These are phyloP conservation scores for Pseudocercospora fuligena DNA, from an alignment of 2,329 filamentous ascomycete species.

Conservation along the genomic window DNA sequence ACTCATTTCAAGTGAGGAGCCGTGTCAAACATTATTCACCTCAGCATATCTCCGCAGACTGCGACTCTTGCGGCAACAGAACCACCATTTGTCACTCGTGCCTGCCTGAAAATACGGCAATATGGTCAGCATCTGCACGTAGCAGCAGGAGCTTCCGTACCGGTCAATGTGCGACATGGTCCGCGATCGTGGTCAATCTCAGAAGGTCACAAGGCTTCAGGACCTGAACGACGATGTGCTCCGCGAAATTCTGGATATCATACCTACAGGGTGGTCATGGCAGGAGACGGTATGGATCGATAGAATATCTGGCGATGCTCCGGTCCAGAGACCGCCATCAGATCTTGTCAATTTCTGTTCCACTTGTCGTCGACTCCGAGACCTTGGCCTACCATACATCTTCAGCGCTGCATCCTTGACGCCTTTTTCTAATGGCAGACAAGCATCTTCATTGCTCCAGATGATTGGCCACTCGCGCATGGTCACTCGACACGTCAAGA, in stretches of 20 bases:
- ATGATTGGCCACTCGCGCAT: background rate
- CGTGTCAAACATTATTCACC: too few species aligned
- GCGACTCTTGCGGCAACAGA: background rate
- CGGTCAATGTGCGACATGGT: background rate
- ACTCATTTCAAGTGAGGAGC: background rate
- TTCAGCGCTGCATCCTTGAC: background rate
- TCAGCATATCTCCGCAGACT: background rate
- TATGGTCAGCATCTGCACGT: background rate
- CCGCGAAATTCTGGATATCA: background rate
- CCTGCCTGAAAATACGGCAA: background rate
- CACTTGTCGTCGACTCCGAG: background rate
- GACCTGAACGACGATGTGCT: background rate
- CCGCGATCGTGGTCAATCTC: background rate
- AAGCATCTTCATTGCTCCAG: background rate
- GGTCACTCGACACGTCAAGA: background rate
- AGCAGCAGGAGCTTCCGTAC: background rate
- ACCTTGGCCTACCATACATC: background rate
- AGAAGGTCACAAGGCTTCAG: background rate
- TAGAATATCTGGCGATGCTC: background rate
- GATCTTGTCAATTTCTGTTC: background rate
- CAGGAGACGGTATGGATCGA: background rate
- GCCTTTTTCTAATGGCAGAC: background rate
- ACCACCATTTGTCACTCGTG: background rate
- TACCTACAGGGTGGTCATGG: background rate
- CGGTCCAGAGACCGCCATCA: background rate